Evolutionary conservation across 495 filamentous ascomycete genomes (phyloP), one percentile per base, ranked within the genome.

Genomic region (Talaromyces stipitatus): DNA sequence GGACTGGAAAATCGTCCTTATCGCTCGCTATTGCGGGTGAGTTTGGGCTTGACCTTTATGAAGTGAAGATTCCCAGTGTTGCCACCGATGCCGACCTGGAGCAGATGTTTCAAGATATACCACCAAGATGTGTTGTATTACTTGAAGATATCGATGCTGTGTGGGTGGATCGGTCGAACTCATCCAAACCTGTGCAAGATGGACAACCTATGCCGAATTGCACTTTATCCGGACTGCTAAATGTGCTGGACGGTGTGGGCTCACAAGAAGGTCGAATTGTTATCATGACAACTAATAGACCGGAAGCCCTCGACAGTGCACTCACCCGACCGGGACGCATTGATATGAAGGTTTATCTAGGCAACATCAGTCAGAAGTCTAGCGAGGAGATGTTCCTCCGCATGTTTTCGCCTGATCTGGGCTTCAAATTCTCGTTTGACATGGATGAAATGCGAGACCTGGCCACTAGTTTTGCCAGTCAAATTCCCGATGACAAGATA

Each of bases 261-360:
- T 86, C 85, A 2, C 86, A 91, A 55, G 89, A 92, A 70, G 90
- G 89, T 24, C 80, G 87, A 26, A 80, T 92, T 8, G 77, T 94
- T 7, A 82, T 94, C 70, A 90, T 94, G 85, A 94, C 90, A 0
- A 92, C 87, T 22, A 95, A 95, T 67, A 78, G 85, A 55, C 85
- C 84, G 1, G 86, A 92, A 59, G 75, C 78, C 16, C 77, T 95
- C 2, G 89, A 94, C 65, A 73, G 81, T 2, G 90, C 90, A 1
- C 76, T 95, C 11, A 84, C 90, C 56, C 81, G 90, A 1, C 87
- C 88, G 0, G 89, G 88, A 2, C 78, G 90, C 3, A 82, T 91
- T 4, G 90, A 95, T 62, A 75, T 88, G 60, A 80, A 88, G 63
- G 81, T 92, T 5, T 54, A 54, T 38, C 29, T 54, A 9, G 51